Conservation (phyloP, 2,329 filamentous ascomycete species). For the Colletotrichum melonis region DNA sequence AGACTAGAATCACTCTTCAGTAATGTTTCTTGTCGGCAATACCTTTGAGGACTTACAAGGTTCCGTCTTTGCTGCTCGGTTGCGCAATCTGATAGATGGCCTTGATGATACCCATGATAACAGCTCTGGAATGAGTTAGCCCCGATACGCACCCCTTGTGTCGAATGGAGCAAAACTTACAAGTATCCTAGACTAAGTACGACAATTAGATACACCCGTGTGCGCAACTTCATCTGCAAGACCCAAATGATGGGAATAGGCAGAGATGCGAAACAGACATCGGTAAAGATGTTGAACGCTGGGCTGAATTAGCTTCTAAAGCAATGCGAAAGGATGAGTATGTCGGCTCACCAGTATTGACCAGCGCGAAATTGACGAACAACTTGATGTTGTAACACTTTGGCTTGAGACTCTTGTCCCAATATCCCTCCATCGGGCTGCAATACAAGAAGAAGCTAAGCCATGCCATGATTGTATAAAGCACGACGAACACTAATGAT, state of each 20-base stretch:
- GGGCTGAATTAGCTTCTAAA: conserved; percentile 18
- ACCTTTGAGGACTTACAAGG: conserved; percentile 42
- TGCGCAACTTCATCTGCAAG: conserved; percentile 52
- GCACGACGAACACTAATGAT: conserved; percentile 35
- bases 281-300: conserved; percentile 56
- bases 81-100: conserved; percentile 49
- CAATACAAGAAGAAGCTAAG: conserved; percentile 41
- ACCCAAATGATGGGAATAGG: conserved; percentile 55
- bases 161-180: conserved; percentile 38
- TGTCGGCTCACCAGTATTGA: conserved; percentile 28
- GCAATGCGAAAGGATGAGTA: background rate
- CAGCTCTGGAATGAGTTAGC: conserved; percentile 43
- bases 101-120: conserved; percentile 53
- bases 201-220: conserved; percentile 51
- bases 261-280: conserved; percentile 54
- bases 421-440: conserved; percentile 38
- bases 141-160: rapidly evolving
- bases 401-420: conserved; percentile 35
- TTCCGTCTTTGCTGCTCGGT: conserved; percentile 44
- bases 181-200: conserved; percentile 56
- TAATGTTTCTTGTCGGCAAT: background rate
- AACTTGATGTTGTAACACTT: conserved; percentile 37
- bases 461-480: conserved; percentile 39
- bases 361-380: conserved; percentile 55
- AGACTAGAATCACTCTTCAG: conserved; percentile 1